Evolutionary conservation across 352 stramenopile species (phyloP).

Genomic region (Phytophthora pini): DNA sequence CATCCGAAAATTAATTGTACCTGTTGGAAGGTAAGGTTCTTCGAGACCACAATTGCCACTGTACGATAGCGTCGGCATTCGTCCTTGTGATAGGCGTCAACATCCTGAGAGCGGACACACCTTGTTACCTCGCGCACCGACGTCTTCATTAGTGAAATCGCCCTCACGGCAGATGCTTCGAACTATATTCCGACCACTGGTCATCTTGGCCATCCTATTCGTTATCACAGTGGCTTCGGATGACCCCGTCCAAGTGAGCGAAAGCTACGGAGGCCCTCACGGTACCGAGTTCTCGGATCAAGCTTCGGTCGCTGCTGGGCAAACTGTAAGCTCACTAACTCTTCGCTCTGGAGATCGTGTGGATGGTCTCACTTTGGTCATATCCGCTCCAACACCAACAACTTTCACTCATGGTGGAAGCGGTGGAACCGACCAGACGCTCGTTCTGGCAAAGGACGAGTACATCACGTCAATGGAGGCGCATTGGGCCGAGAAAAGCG

Average conservation of each 20-base stretch:
- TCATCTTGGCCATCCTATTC: slow-evolving; percentile 1
- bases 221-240: slow-evolving; percentile 8
- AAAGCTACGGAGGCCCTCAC: slow-evolving; percentile 28
- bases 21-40: slow-evolving; percentile 14
- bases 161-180: background rate
- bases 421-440: slow-evolving; percentile 16
- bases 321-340: slow-evolving; percentile 24
- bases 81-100: background rate
- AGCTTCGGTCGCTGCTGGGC: slow-evolving; percentile 17
- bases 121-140: background rate
- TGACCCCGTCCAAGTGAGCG: slow-evolving; percentile 23
- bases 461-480: slow-evolving; percentile 32
- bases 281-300: slow-evolving; percentile 25
- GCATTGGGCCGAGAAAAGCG: slow-evolving; percentile 28
- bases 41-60: slow-evolving; percentile 5
- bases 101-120: slow-evolving; percentile 17
- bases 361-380: slow-evolving; percentile 22
- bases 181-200: background rate
- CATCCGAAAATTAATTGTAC: slow-evolving; percentile 7
- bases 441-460: slow-evolving; percentile 16
- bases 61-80: slow-evolving; percentile 11
- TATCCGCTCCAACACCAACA: slow-evolving; percentile 11
- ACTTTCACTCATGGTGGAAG: slow-evolving; percentile 23
- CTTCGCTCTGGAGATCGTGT: slow-evolving; percentile 26
- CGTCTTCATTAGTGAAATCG: slow-evolving; percentile 11